Conservation (phyloP, 2,329 filamentous ascomycete species). For the Calonectria naviculata region DNA sequence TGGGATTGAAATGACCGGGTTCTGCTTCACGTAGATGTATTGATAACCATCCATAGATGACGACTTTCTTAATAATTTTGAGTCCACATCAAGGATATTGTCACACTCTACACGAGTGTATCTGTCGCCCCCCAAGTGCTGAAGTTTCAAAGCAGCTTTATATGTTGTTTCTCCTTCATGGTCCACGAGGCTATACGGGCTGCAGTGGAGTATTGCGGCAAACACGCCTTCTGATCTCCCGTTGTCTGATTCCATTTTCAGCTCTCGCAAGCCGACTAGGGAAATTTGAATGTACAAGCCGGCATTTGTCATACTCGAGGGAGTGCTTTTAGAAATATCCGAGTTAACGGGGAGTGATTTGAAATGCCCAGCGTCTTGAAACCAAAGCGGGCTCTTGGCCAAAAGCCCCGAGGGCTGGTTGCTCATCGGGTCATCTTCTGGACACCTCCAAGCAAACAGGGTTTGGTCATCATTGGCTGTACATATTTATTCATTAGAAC, state of each 20-base stretch:
- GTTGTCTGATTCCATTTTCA: not conserved
- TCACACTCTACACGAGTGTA: not conserved
- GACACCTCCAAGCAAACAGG: not conserved
- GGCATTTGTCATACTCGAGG: not conserved
- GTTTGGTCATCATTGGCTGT: not conserved
- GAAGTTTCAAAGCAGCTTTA: not conserved
- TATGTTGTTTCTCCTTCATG: not conserved
- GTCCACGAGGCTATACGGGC: not conserved
- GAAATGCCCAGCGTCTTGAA: not conserved
- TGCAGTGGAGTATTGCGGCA: not conserved
- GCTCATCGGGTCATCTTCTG: not conserved
- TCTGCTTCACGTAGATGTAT: not conserved
- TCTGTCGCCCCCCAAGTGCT: not conserved
- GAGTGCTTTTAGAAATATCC: not conserved
- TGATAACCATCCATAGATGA: not conserved
- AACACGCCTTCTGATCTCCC: not conserved
- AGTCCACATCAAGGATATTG: not conserved
- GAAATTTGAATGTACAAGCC: not conserved
- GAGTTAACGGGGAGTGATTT: not conserved
- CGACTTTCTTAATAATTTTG: not conserved
- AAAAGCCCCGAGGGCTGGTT: not conserved
- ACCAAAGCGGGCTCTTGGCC: not conserved
- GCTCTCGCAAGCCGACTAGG: not conserved
- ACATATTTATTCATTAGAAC: not conserved
- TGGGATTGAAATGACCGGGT: not conserved